These are phyloP conservation scores for Plasmodium adleri DNA, from an alignment of 169 alveolate species.

Conservation along the genomic window DNA sequence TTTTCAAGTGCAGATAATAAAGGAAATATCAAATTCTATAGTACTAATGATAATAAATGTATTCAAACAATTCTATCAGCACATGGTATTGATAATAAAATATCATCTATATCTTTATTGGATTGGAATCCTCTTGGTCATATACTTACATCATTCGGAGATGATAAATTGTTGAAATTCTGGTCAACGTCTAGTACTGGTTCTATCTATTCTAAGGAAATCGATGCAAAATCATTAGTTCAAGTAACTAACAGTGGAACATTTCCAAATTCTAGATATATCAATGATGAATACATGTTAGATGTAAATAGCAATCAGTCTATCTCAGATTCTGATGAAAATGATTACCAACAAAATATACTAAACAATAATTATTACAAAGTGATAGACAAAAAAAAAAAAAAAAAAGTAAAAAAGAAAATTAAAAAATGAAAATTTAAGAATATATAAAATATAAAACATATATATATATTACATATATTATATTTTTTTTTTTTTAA, in stretches of 20 bases:
- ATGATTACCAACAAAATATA: constrained; percentile 16
- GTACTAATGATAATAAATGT: constrained; percentile 80
- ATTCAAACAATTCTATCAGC: constrained; percentile 77
- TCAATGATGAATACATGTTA: constrained; percentile 75
- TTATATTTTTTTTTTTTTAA: no score
- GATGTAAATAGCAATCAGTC: constrained; percentile 79
- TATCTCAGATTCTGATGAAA: constrained; percentile 55
- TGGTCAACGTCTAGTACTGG: constrained; percentile 86
- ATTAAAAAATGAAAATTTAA: background rate
- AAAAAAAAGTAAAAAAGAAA: constrained; percentile 16
- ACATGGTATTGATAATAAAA: constrained; percentile 77
- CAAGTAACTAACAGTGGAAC: constrained; percentile 71
- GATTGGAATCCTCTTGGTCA: constrained; percentile 93
- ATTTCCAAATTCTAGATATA: constrained; percentile 78
- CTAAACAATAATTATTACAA: constrained; percentile 55
- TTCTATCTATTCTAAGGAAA: constrained; percentile 76
- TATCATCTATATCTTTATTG: constrained; percentile 82
- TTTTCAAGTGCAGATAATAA: constrained; percentile 87
- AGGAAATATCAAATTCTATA: constrained; percentile 83
- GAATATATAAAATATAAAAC: background rate
- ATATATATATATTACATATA: no score
- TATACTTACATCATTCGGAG: constrained; percentile 90
- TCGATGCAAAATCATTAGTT: constrained; percentile 70
- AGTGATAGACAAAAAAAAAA: constrained; percentile 5
- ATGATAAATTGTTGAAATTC: constrained; percentile 85